Base-by-base conservation (phyloP, 768 basidiomycete species). In the Hirschioporus abietinus region DNA sequence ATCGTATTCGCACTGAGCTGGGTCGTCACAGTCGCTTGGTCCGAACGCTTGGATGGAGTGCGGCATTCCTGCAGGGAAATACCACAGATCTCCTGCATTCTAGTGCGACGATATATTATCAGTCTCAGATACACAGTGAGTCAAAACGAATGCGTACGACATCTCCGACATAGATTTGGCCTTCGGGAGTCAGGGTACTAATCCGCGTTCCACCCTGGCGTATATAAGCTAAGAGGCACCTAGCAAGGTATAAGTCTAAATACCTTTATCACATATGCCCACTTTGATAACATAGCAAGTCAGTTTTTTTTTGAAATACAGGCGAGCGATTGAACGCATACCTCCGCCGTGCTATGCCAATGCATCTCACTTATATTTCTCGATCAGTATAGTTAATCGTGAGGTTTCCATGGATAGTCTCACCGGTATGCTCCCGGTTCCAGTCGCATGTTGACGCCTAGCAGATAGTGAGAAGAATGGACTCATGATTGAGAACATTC, bases 11-110 rank as follows among this genome's bases (percentile, higher is more conserved):
- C 42, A 52, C 2, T 52, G 2, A 20, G 3, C 6, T 66, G 30
- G 42, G 10, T 72, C 72, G n/a, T 66, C 27, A 20, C 42, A 52
- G 23, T 25, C 25, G 17, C 60, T 61, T 9, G 60, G 60, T 36
- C 68, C 68, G 63, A 66, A 65, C 59, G 69, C 73, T 68, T 73
- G 72, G 62, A 74, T 68, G 15, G 69, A 70, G 69, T 88, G 87
- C 0, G 87, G 85, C 60, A 76, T 79, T 10, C 86, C 86, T 1
- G 86, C 72, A 1, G 86, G 85, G 74, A 87, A 86, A 67, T 81
- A 88, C 86, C 87, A 88, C 0, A 88, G 61, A 70, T 88, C 86
- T 23, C 79, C 79, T 30, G 75, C 67, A 8, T 74, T 1, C 68
- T 78, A 25, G 25, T 77, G 75, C 30, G 72, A 68, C 25, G 68